Conservation (phyloP, 768 basidiomycete genomes). For the Rhizopogon roseolus region DNA sequence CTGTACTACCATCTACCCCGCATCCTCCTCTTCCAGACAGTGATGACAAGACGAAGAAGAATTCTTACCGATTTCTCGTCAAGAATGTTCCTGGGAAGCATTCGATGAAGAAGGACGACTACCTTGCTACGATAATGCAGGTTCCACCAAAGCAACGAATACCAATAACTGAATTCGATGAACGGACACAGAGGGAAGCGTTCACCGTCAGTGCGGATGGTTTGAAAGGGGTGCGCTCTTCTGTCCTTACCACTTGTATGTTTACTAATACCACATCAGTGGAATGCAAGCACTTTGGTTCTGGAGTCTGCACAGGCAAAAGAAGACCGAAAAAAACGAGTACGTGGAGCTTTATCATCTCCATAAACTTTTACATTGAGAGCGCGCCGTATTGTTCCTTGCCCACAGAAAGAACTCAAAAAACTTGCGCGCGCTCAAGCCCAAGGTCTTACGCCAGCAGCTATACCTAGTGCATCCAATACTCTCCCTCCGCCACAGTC, state of each 20-base stretch:
- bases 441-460: conserved; percentile 22
- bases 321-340: conserved; percentile 75
- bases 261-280: conserved; percentile 35
- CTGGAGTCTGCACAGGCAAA: conserved; percentile 69
- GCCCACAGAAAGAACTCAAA: conserved; percentile 64
- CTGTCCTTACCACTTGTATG: conserved; percentile 10
- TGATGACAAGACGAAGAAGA: conserved; percentile 69
- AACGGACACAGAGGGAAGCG: conserved; percentile 63
- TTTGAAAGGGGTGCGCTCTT: conserved; percentile 58
- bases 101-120: conserved; percentile 76
- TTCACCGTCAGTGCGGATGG: conserved; percentile 72
- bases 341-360: conserved; percentile 30
- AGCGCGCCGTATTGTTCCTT: neutral
- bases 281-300: conserved; percentile 60
- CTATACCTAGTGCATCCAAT: conserved; percentile 17
- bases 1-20: conserved; percentile 29
- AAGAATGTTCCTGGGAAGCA: conserved; percentile 78
- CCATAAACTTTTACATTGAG: conserved; percentile 8
- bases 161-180: conserved; percentile 58
- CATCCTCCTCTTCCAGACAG: conserved; percentile 53
- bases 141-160: conserved; percentile 69
- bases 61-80: conserved; percentile 72
- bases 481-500: conserved; percentile 31
- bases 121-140: conserved; percentile 59
- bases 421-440: conserved; percentile 55